These are phyloP conservation scores for Gynandropsis gynandra DNA, from an alignment of 345 rosid species.

Conservation along the genomic window DNA sequence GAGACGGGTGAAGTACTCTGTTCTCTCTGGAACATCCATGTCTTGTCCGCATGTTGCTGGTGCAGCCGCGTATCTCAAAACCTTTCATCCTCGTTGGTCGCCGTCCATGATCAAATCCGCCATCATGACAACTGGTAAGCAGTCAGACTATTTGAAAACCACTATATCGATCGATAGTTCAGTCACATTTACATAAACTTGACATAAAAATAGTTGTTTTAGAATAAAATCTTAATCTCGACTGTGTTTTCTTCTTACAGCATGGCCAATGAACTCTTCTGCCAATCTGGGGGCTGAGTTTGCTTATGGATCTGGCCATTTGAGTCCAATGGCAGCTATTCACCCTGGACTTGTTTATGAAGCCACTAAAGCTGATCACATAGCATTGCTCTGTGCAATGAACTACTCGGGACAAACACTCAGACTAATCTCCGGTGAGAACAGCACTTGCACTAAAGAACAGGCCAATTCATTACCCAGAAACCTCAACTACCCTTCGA, in stretches of 20 bases:
- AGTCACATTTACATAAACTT: not conserved
- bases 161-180: no score
- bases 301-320: conserved; percentile 46
- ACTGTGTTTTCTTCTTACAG: conserved; percentile 17
- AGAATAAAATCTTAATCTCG: not conserved
- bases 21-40: conserved; percentile 53
- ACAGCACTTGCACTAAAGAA: conserved; percentile 26
- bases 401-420: conserved; percentile 22
- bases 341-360: conserved; percentile 39
- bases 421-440: conserved; percentile 28
- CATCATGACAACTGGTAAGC: conserved; percentile 53
- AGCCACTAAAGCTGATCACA: conserved; percentile 28
- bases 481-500: conserved; percentile 47
- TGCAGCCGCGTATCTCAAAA: conserved; percentile 34
- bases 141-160: no score
- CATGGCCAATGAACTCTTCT: conserved; percentile 37
- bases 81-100: conserved; percentile 47
- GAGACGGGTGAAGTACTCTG: conserved; percentile 25
- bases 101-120: conserved; percentile 58
- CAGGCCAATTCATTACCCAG: conserved; percentile 6
- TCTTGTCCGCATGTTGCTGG: conserved; percentile 51
- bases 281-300: conserved; percentile 31
- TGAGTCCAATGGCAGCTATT: conserved; percentile 42
- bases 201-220: not conserved
- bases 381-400: conserved; percentile 36